Evolutionary conservation across 805 yeast genomes (phyloP), one percentile per base, ranked within the genome.

Genomic region (Wickerhamiella nectarea): DNA sequence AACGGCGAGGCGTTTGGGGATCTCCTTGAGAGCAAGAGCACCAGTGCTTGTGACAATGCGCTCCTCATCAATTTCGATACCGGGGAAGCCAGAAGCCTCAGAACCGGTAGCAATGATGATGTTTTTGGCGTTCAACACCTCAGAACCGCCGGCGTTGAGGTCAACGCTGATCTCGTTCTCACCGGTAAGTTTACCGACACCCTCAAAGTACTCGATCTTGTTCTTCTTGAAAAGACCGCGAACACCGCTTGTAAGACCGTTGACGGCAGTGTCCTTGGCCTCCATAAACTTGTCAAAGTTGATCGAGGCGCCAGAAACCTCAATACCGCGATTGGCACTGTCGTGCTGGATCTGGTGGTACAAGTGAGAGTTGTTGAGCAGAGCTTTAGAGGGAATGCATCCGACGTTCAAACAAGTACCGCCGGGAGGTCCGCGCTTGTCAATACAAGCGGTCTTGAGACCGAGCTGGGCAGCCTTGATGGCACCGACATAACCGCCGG

Each of bases 391-490:
- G 47, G 99, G 99, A 59, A 91, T 91, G 74, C 99, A 91, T 40
- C 99, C 99, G 44, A 91, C 97, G 66, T 91, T 91, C 57, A 93
- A 71, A 76, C 99, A 91, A 45, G 98, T 91, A 59, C 99, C 99
- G 51, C 99, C 99, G 51, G 93, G 74, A 36, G 76, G 67, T 37
- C 99, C 99, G 66, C 99, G 80, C 69, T 85, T 86, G 66, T 91
- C 99, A 53, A 91, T 70, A 74, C 98, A 91, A 28, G 96, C 98
- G 44, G 95, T 85, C 65, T 87, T 79, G 56, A 71, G 74, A 34
- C 96, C 96, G 48, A 87, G 72, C 71, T 91, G 99, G 41, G 98
- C 98, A 48, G 95, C 95, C 66, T 85, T 89, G 65, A 91, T 91
- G 58, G 99, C 98, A 45, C 96, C 97, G 56, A 91, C 91, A 64